phyloP scores from a whole-genome alignment of 1,284 basidiomycete genomes.

The Microbotryum scabiosae region DNA sequence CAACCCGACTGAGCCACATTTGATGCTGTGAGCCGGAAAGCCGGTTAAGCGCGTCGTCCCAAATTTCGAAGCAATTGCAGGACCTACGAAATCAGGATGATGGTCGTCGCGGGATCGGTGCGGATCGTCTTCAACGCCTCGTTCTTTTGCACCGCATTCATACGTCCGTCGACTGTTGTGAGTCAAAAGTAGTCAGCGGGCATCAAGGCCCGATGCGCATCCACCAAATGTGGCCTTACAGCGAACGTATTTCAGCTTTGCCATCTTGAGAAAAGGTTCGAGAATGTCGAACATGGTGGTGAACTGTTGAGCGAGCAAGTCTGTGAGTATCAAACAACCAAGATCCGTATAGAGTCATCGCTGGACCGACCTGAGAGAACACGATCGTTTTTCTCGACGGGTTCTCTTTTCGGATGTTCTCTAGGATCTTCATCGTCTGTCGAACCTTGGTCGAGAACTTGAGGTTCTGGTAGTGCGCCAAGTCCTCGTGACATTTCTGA shows the following conservation, averaged over 20 bases:
- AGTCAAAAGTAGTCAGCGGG: neutral
- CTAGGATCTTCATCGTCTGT: constrained; percentile 66
- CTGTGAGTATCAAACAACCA: neutral
- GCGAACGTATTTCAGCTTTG: constrained; percentile 63
- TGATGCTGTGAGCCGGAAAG: constrained; percentile 50
- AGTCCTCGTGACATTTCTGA: constrained; percentile 23
- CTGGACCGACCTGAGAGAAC: constrained; percentile 42
- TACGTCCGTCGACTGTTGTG: constrained; percentile 24
- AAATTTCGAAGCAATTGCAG: no score
- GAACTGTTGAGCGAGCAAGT: constrained; percentile 59
- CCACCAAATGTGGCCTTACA: constrained; percentile 52
- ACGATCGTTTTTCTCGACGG: constrained; percentile 76
- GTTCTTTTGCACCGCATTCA: constrained; percentile 54
- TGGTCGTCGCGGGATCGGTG: constrained; percentile 49
- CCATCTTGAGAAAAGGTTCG: constrained; percentile 64
- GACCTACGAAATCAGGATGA: constrained; percentile 71
- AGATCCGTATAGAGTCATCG: no score
- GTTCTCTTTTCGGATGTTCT: constrained; percentile 49
- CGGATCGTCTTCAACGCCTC: constrained; percentile 63
- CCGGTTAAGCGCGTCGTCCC: neutral
- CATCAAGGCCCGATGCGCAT: neutral
- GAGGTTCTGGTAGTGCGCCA: constrained; percentile 18
- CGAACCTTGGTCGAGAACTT: constrained; percentile 62
- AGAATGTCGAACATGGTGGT: constrained; percentile 82
- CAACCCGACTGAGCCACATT: constrained; percentile 55